Evolutionary conservation across 2,329 filamentous ascomycete genomes (phyloP), one percentile per base, ranked within the genome.

Genomic region (Exophiala oligosperma): DNA sequence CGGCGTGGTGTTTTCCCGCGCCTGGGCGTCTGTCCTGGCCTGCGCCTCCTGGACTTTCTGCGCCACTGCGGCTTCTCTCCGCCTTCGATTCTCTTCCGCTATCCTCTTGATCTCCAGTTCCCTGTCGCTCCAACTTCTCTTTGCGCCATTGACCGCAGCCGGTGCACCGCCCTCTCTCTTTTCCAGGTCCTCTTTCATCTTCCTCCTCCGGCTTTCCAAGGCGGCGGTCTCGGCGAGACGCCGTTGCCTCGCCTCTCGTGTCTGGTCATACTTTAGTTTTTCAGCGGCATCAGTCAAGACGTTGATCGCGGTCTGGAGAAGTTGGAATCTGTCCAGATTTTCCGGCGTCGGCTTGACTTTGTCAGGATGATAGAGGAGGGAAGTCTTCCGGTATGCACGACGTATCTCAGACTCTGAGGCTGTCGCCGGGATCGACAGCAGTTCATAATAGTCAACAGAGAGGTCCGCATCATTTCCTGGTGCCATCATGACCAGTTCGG

Each of bases 291-390:
- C 87, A 28, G 85, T 83, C 2, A 97, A 84, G 1, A 97, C 84
- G 74, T 95, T 91, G 70, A 91, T 86, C n/a, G 91, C 92, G 61
- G 89, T 89, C 69, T 92, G 89, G 57, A 96, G 86, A 1, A 89
- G 80, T 73, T 96, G 90, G 79, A 95, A 97, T 69, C 89, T 90
- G 56, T 87, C 86, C 47, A 90, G 81, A 65, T 94, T 91, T 67
- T 76, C 76, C 4, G 76, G 74, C 3, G 88, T 91, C 38, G 81
- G 77, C 63, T 87, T 84, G 55, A 92, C 87, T 76, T 97, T 96
- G 81, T 97, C 93, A 1, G 93, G 93, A 73, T 97, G 93, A 78
- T 92, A 91, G 69, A 91, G 91, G n/a, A 96, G 80, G 2, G 91
- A 91, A 29, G 88, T 87, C 68, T 90, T 90, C 59, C 91, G 85